These are phyloP conservation scores for Phoenix roebelenii DNA, from an alignment of 176 grass and related monocot genomes.

Conservation along the genomic window DNA sequence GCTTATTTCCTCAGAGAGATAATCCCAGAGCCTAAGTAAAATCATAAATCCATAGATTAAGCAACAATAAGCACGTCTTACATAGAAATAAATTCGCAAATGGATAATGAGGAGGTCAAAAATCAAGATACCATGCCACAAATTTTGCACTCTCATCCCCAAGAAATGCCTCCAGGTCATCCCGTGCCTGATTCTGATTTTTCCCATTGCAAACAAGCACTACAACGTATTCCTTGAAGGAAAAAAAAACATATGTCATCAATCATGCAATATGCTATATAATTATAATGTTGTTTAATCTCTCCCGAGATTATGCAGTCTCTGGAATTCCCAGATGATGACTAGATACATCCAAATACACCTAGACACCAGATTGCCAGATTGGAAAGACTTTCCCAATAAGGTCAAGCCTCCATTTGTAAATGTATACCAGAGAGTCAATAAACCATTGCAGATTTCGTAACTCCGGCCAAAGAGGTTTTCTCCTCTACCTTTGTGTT, in stretches of 20 bases:
- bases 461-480: no score
- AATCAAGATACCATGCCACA: conserved; percentile 63
- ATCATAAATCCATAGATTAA: background rate
- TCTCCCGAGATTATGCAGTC: no score
- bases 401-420: no score
- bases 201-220: conserved; percentile 89
- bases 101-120: conserved; percentile 6
- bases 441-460: no score
- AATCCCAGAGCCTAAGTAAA: conserved; percentile 47
- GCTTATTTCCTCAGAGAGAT: conserved; percentile 23
- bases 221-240: conserved; percentile 65
- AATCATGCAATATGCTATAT: background rate
- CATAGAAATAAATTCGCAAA: background rate
- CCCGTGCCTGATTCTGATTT: conserved; percentile 71
- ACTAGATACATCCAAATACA: no score
- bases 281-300: no score
- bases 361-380: no score
- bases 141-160: conserved; percentile 59
- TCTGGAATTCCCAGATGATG: no score
- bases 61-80: conserved; percentile 14
- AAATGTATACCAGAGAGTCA: no score
- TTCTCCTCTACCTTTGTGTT: no score
- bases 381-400: no score
- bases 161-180: conserved; percentile 79
- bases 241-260: conserved; percentile 25